Percentiles rank a stretch among this genome's conserved stretches.
Conservation (phyloP, 139 green algal genomes). For the Dunaliella primolecta region DNA sequence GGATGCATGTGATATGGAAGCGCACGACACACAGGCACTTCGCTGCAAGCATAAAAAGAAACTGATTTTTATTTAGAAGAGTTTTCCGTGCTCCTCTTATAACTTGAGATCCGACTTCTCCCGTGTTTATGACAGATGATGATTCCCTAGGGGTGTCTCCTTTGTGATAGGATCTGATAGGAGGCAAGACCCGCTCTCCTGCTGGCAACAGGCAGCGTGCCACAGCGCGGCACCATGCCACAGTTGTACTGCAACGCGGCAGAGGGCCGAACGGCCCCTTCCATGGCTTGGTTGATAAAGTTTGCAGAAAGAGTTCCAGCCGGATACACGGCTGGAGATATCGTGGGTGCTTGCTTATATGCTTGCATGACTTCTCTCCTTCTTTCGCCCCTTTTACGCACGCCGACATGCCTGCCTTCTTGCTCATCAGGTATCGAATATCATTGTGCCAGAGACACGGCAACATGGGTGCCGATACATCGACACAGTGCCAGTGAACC, state of each 20-base stretch:
- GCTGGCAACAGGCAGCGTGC: too few relatives aligned
- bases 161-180: too few relatives aligned
- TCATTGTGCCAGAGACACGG: not conserved
- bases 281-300: constrained; percentile 1
- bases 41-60: too few relatives aligned
- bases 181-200: too few relatives aligned
- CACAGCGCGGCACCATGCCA: too few relatives aligned
- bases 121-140: too few relatives aligned
- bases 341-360: not conserved
- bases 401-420: not conserved
- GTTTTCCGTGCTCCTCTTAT: too few relatives aligned
- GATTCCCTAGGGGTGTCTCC: too few relatives aligned
- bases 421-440: not conserved
- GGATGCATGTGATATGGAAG: too few relatives aligned
- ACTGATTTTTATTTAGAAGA: too few relatives aligned
- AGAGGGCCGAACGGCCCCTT: not conserved
- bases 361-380: not conserved
- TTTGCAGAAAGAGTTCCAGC: not conserved
- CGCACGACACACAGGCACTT: too few relatives aligned
- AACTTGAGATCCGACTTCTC: too few relatives aligned
- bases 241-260: not conserved
- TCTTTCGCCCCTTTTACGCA: not conserved
- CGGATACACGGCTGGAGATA: not conserved
- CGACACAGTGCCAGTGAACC: constrained; percentile 1
- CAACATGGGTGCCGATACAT: constrained; percentile 10